phyloP scores from a whole-genome alignment of 2,329 filamentous ascomycete genomes.

The Trichoderma polysporum region DNA sequence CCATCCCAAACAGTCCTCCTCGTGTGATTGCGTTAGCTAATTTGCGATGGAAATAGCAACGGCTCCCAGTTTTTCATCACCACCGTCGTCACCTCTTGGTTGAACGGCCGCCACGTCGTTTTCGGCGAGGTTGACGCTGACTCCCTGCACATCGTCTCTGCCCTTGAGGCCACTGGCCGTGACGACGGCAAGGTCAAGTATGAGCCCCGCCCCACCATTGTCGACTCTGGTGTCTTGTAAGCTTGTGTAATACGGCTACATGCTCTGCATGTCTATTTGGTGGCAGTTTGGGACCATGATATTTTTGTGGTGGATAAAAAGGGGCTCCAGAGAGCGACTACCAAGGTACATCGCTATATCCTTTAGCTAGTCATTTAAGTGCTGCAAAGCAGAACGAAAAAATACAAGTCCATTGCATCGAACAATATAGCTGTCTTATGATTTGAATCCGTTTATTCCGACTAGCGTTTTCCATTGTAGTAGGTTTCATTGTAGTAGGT shows the following conservation, averaged over 20 bases:
- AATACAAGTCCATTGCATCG: slow-evolving; percentile 2
- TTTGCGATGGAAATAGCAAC: slow-evolving; percentile 63
- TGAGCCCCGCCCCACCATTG: slow-evolving; percentile 58
- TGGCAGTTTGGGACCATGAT: slow-evolving; percentile 3
- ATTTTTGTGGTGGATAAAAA: not conserved
- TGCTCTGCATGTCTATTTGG: slow-evolving; percentile 25
- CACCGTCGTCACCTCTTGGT: slow-evolving; percentile 84
- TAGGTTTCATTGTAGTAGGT: no score
- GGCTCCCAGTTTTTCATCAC: slow-evolving; percentile 98
- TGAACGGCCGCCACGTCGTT: slow-evolving; percentile 80
- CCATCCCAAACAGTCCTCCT: not conserved
- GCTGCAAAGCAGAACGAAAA: slow-evolving; percentile 15
- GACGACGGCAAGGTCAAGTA: slow-evolving; percentile 56
- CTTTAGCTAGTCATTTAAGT: slow-evolving; percentile 7
- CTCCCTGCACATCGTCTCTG: slow-evolving; percentile 55
- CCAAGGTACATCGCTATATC: slow-evolving; percentile 2
- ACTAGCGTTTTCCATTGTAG: no score
- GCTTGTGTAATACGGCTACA: slow-evolving; percentile 16
- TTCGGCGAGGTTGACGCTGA: slow-evolving; percentile 69
- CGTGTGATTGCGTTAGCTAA: not conserved
- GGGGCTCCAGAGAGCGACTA: not conserved
- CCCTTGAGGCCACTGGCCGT: slow-evolving; percentile 61
- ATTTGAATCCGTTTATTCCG: no score
- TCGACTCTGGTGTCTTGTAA: slow-evolving; percentile 52
- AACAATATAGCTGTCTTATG: not conserved